Base-by-base conservation (phyloP, 2,329 filamentous ascomycete species). In the Ceratocystis harringtonii region DNA sequence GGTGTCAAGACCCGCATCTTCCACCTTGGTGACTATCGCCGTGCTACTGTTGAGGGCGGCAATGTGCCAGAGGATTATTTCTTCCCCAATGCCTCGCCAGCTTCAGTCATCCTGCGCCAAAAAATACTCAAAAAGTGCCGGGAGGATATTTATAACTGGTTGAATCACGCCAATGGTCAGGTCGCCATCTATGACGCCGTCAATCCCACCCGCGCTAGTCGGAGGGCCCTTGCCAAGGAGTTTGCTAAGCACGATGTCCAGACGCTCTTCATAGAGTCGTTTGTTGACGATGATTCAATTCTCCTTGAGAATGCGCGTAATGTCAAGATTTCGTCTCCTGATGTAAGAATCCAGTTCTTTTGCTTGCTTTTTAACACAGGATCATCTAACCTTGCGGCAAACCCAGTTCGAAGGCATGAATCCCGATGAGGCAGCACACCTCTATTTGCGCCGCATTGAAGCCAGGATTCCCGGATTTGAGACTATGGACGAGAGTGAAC, bases 141-240 rank as follows among this genome's bases (percentile, higher is more conserved):
- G 67, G 92, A 97, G 73, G 94, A 99, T 72, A 96, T 99, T 66
- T 96, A 96, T 72, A 87, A 88, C 65, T 99, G 96, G 80, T 78
- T 99, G 57, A 95, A 97, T 72, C 89, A 96, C 70, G 94, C 97
- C 72, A 97, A 97, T 71, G 94, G 94, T 12, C 94, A 99, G 73
- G 92, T 99, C 65, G 94, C 94, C 65, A 97, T 99, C 68, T 99
- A 97, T 74, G 94, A 99, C 75, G 94, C 95, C 32, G 95, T 99
- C 19, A 99, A 99, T 71, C 92, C 92, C 3, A 86, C 94, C 22
- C 86, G 90, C 22, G 85, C 83, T 66, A 92, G 91, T 17, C 85
- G 94, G 60, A 84, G 87, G 65, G 88, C 90, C 10, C 79, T 99
- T 19, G 92, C 91, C 4, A 96, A 95, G 75, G 94, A 99, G 72